These are phyloP conservation scores for Eustoma russellianum DNA, from an alignment of 257 asterid genomes.

Conservation along the genomic window DNA sequence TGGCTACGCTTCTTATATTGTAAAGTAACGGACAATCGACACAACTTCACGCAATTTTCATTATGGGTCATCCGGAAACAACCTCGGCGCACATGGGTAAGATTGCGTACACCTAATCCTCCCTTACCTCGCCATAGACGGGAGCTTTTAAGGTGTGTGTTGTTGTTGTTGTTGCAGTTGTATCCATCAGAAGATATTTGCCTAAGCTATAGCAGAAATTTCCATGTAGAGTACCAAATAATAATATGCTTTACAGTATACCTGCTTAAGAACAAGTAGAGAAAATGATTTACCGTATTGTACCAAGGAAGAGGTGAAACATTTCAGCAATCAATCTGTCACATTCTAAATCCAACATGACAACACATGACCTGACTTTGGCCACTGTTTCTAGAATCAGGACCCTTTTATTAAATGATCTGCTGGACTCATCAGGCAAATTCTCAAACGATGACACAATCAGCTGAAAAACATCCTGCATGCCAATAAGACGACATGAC, in stretches of 20 bases:
- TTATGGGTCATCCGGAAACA: too few relatives aligned
- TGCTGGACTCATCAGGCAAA: slow-evolving; percentile 57
- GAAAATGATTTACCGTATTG: slow-evolving; percentile 48
- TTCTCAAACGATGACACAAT: slow-evolving; percentile 82
- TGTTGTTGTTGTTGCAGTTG: too few relatives aligned
- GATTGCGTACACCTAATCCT: too few relatives aligned
- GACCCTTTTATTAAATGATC: slow-evolving; percentile 64
- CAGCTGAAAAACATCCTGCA: slow-evolving; percentile 80
- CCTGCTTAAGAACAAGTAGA: too few relatives aligned
- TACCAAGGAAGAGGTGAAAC: slow-evolving; percentile 72
- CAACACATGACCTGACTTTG: slow-evolving; percentile 91
- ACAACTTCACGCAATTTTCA: too few relatives aligned
- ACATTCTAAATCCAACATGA: slow-evolving; percentile 97
- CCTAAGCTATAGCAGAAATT: too few relatives aligned
- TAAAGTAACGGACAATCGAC: too few relatives aligned
- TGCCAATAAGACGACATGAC: slow-evolving; percentile 8
- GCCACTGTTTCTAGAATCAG: slow-evolving; percentile 89
- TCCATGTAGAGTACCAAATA: background rate
- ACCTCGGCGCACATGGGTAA: too few relatives aligned
- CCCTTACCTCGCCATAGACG: too few relatives aligned
- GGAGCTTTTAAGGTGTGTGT: too few relatives aligned
- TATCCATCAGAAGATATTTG: too few relatives aligned
- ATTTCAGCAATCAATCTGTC: slow-evolving; percentile 75
- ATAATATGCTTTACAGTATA: background rate
- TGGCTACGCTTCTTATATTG: too few relatives aligned